These are phyloP conservation scores for Claviceps maximensis DNA, from an alignment of 2,329 filamentous ascomycete species.

Conservation along the genomic window DNA sequence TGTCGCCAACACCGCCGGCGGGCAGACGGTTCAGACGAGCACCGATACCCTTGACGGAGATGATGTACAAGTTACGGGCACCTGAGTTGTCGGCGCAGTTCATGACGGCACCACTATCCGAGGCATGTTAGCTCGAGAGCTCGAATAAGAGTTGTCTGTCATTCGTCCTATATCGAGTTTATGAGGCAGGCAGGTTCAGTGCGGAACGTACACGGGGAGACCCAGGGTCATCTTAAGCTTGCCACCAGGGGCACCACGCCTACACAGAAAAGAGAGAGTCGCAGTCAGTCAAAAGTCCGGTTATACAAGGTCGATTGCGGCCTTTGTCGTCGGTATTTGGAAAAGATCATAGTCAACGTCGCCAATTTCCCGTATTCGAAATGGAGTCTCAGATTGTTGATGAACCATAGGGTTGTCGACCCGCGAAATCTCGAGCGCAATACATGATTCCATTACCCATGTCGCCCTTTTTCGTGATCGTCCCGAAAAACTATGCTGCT, in stretches of 20 bases:
- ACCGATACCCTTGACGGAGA: slow-evolving; percentile 97
- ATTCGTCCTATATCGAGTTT: slow-evolving; percentile 4
- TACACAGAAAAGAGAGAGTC: slow-evolving; percentile 16
- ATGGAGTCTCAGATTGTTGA: not conserved
- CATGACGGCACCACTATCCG: slow-evolving; percentile 85
- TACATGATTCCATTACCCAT: not conserved
- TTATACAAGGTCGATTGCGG: not conserved
- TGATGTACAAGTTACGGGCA: slow-evolving; percentile 98
- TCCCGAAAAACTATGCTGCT: slow-evolving; percentile 2
- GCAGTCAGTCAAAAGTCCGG: slow-evolving; percentile 1
- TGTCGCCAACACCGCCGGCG: slow-evolving; percentile 95
- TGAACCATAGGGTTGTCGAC: not conserved
- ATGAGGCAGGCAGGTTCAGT: not conserved
- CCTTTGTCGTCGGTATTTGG: slow-evolving; percentile 1
- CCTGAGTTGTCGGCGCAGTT: slow-evolving; percentile 99
- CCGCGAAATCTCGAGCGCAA: not conserved
- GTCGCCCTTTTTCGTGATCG: not conserved
- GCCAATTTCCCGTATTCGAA: not conserved
- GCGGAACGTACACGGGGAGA: slow-evolving; percentile 83
- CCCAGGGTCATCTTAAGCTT: slow-evolving; percentile 99
- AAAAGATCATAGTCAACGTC: not conserved
- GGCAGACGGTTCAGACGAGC: slow-evolving; percentile 95
- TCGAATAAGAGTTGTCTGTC: not conserved
- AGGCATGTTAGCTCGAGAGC: slow-evolving; percentile 6
- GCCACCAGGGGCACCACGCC: slow-evolving; percentile 91